These are phyloP conservation scores for Medicago lupulina DNA, from an alignment of 306 rosid species.

Conservation along the genomic window DNA sequence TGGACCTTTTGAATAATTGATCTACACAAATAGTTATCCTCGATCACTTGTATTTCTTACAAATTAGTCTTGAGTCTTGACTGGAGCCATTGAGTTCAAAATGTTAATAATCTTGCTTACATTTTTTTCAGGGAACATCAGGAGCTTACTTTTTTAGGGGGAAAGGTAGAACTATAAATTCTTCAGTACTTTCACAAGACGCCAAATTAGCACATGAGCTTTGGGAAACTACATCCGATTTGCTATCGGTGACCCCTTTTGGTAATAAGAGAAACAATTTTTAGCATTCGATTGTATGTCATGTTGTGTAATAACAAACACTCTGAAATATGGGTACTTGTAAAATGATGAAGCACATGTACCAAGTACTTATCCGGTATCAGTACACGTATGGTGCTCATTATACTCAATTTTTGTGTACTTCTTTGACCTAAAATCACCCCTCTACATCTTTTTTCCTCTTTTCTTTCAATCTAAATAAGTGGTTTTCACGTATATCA, in stretches of 20 bases:
- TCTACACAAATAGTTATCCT: constrained; percentile 20
- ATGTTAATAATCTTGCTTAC: constrained; percentile 16
- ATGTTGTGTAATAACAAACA: background rate
- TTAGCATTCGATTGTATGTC: constrained; percentile 34
- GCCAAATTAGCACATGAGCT: constrained; percentile 66
- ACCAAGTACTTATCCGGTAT: too few species aligned
- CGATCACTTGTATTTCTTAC: constrained; percentile 1
- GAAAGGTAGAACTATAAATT: constrained; percentile 60
- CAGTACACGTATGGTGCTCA: too few species aligned
- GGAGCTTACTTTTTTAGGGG: constrained; percentile 85
- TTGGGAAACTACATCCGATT: constrained; percentile 70
- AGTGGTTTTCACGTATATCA: too few species aligned
- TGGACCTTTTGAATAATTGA: constrained; percentile 29
- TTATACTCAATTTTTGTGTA: too few species aligned
- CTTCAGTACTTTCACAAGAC: constrained; percentile 64
- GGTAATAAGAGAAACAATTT: constrained; percentile 41
- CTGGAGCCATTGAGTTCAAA: constrained; percentile 26
- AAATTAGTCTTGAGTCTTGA: background rate
- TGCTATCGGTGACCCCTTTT: constrained; percentile 60
- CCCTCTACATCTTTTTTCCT: too few species aligned
- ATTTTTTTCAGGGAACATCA: constrained; percentile 68
- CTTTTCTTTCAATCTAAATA: too few species aligned
- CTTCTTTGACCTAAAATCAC: too few species aligned
- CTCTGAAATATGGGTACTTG: too few species aligned
- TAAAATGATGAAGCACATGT: too few species aligned